Conservation (phyloP, 2,329 filamentous ascomycete species). For the Aureobasidium melanogenum region DNA sequence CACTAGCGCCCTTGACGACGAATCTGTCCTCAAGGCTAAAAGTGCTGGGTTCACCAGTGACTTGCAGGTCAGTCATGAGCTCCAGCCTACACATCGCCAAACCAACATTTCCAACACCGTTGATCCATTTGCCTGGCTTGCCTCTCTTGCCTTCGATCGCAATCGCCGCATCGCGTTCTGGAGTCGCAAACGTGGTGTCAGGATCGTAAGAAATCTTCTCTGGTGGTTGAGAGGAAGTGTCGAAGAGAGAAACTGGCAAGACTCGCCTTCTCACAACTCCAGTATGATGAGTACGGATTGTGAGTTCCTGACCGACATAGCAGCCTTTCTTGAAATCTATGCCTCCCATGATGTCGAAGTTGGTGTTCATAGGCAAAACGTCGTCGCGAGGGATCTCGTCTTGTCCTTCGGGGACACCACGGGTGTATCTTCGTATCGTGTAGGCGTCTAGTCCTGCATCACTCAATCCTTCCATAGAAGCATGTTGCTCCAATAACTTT, state of each 20-base stretch:
- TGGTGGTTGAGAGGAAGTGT: slow-evolving; percentile 32
- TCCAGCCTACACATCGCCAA: slow-evolving; percentile 80
- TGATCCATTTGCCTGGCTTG: slow-evolving; percentile 71
- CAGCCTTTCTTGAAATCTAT: slow-evolving; percentile 95
- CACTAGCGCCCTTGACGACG: slow-evolving; percentile 20
- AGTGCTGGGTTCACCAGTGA: slow-evolving; percentile 57
- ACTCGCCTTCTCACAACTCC: slow-evolving; percentile 89
- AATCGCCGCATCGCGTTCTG: slow-evolving; percentile 37
- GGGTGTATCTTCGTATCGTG: slow-evolving; percentile 64
- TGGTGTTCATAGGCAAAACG: slow-evolving; percentile 78
- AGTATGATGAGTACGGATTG: slow-evolving; percentile 88
- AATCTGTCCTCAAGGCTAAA: slow-evolving; percentile 51
- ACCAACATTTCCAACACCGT: slow-evolving; percentile 74
- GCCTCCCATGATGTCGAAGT: slow-evolving; percentile 75
- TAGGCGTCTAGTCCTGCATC: slow-evolving; percentile 46
- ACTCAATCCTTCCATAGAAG: slow-evolving; percentile 30
- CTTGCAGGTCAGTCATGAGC: slow-evolving; percentile 72
- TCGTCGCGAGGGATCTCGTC: slow-evolving; percentile 62
- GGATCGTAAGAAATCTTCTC: slow-evolving; percentile 41
- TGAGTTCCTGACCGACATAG: slow-evolving; percentile 94
- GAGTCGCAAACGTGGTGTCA: slow-evolving; percentile 23
- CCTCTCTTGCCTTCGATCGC: slow-evolving; percentile 41
- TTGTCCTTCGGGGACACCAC: slow-evolving; percentile 79
- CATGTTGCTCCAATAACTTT: slow-evolving; percentile 25
- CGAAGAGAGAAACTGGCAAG: slow-evolving; percentile 69